These are phyloP conservation scores for Diaporthe humulicola DNA, from an alignment of 2,329 filamentous ascomycete genomes.

Conservation along the genomic window DNA sequence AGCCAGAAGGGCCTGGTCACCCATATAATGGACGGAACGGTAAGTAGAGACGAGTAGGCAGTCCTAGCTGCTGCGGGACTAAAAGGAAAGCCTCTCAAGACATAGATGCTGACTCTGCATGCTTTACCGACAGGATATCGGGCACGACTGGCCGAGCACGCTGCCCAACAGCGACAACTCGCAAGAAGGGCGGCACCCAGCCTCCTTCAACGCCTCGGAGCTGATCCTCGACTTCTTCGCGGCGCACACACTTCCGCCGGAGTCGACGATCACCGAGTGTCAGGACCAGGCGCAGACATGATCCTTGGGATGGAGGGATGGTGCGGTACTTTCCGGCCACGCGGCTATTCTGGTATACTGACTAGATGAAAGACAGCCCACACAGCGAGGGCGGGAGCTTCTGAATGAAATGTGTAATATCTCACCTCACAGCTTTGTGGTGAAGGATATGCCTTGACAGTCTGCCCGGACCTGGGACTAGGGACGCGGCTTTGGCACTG, in stretches of 20 bases:
- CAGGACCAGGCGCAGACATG: not conserved
- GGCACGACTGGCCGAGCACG: conserved; percentile 42
- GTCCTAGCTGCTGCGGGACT: not conserved
- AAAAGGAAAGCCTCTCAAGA: not conserved
- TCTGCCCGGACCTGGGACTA: not conserved
- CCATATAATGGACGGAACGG: conserved; percentile 51
- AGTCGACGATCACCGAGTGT: not conserved
- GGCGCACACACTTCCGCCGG: conserved; percentile 26
- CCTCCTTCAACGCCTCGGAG: conserved; percentile 41
- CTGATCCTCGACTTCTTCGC: conserved; percentile 41
- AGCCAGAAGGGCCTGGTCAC: conserved; percentile 44
- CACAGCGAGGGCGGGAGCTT: not conserved
- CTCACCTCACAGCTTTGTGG: not conserved
- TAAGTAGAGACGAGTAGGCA: conserved; percentile 1
- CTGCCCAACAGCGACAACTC: conserved; percentile 40
- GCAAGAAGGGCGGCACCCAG: conserved; percentile 37
- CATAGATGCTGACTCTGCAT: conserved; percentile 12
- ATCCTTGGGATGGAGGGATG: not conserved
- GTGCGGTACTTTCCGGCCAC: not conserved
- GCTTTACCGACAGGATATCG: conserved; percentile 30
- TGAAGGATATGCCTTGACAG: conserved; percentile 1
- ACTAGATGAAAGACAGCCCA: not conserved
- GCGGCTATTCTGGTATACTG: too few species aligned
- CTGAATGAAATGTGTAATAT: not conserved
- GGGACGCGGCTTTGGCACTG: conserved; percentile 19